Evolutionary conservation across 192 early-diverging fungal species (phyloP).

Genomic region (Coemansia asiatica): DNA sequence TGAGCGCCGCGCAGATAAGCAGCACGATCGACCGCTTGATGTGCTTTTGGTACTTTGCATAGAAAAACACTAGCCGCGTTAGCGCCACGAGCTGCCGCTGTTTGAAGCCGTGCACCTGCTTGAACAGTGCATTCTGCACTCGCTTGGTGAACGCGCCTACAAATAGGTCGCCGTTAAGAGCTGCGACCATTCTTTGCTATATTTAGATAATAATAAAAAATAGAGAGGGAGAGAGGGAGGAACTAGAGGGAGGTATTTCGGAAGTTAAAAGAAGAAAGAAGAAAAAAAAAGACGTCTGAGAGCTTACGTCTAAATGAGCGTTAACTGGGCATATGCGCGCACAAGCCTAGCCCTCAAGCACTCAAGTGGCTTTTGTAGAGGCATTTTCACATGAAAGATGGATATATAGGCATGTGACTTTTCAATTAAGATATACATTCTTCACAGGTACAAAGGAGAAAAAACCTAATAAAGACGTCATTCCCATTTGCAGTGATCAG

Average conservation of each 20-base stretch:
- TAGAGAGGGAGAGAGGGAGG: neutral
- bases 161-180: slow-evolving; percentile 35
- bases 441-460: too few species aligned
- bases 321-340: too few species aligned
- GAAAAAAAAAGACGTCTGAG: too few species aligned
- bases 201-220: neutral
- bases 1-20: slow-evolving; percentile 26
- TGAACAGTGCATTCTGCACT: slow-evolving; percentile 34
- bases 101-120: slow-evolving; percentile 30
- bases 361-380: too few species aligned
- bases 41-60: slow-evolving; percentile 40
- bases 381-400: neutral
- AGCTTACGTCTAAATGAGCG: too few species aligned
- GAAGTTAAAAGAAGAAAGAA: slow-evolving; percentile 8
- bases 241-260: neutral
- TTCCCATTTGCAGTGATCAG: too few species aligned
- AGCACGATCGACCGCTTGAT: slow-evolving; percentile 36
- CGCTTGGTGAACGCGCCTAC: slow-evolving; percentile 28
- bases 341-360: too few species aligned
- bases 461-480: too few species aligned
- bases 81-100: slow-evolving; percentile 31
- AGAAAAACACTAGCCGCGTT: slow-evolving; percentile 24
- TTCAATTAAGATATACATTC: neutral
- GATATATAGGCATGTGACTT: neutral
- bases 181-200: slow-evolving; percentile 25